Evolutionary conservation across 2,329 filamentous ascomycete genomes (phyloP), one percentile per base, ranked within the genome.

Genomic region (Metarhizium brunneum): DNA sequence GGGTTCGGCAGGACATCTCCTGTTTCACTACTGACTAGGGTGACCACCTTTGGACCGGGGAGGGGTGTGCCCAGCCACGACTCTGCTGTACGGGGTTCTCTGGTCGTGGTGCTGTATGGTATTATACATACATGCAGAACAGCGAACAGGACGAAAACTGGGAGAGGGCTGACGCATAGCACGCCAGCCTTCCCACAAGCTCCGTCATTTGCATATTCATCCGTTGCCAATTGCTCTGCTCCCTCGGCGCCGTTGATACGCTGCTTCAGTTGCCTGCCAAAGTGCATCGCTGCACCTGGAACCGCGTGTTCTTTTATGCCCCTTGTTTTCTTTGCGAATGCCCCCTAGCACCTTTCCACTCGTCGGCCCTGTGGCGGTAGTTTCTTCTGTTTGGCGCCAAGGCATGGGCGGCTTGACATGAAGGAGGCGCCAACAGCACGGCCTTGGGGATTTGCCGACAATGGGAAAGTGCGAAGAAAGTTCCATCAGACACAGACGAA

Each of bases 11-110:
- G 59, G 57, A 56, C 54, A 38, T 40, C 59, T 59, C 57, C 59
- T 62, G 60, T 62, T 62, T 62, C 59, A 62, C 60, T 56, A 59
- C 47, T 47, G 56, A 56, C 60, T 53, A 58, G 55, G 59, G 54
- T 60, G 57, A 53, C 50, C 52, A 55, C 54, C 54, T 54, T 54
- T 35, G 52, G 57, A 51, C 47, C 48, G 54, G 52, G 55, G 40
- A 50, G 54, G 56, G 50, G 54, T 58, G 56, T 54, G 32, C 35
- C 25, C 25, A 25, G 25, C 25, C 50, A 48, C 18, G 45, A 51
- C 53, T 42, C 40, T 54, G 47, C 35, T 47, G 42, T 14, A 10
- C 32, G 45, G 40, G 25, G 42, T 20, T 14, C 42, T 20, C 42
- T 29, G 45, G 11, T 38, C 6, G 48, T 50, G 3, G 25, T 25